These are phyloP conservation scores for Phytopythium litorale DNA, from an alignment of 352 stramenopile species.

Conservation along the genomic window DNA sequence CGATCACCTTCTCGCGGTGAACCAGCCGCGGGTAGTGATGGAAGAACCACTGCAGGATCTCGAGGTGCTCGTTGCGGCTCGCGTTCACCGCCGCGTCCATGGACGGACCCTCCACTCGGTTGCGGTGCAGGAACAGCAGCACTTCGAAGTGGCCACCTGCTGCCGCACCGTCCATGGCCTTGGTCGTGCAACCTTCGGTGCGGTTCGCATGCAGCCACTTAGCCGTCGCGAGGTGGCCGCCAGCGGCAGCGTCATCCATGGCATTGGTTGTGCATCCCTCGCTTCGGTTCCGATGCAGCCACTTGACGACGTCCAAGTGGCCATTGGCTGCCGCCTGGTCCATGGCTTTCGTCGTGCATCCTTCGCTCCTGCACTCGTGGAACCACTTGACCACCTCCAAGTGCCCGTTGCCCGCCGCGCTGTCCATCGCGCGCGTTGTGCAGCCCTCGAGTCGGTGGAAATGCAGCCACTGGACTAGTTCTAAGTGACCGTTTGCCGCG, in stretches of 20 bases:
- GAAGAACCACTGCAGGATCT: conserved; percentile 36
- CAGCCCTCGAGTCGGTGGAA: conserved; percentile 22
- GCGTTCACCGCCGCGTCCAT: conserved; percentile 30
- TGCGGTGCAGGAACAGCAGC: conserved; percentile 30
- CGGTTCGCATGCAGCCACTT: conserved; percentile 29
- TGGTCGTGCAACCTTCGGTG: conserved; percentile 25
- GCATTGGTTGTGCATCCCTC: conserved; percentile 33
- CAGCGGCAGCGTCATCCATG: conserved; percentile 30
- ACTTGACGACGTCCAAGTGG: conserved; percentile 25
- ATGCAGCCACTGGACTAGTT: conserved; percentile 31
- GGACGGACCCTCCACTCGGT: conserved; percentile 21
- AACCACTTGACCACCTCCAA: conserved; percentile 31
- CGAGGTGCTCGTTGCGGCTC: conserved; percentile 29
- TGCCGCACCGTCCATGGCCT: conserved; percentile 28
- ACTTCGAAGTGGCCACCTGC: conserved; percentile 32
- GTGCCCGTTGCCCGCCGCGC: conserved; percentile 23
- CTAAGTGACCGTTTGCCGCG: conserved; percentile 20
- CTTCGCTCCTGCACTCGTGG: conserved; percentile 23
- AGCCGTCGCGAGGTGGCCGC: conserved; percentile 21
- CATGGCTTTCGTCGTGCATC: conserved; percentile 26
- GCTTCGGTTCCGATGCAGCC: conserved; percentile 20
- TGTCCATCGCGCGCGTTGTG: conserved; percentile 19
- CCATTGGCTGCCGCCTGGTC: conserved; percentile 19
- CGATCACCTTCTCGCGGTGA: conserved; percentile 34
- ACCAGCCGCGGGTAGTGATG: conserved; percentile 29